Base-by-base conservation (phyloP, 176 grass and related monocot species). In the Tillandsia leiboldiana region DNA sequence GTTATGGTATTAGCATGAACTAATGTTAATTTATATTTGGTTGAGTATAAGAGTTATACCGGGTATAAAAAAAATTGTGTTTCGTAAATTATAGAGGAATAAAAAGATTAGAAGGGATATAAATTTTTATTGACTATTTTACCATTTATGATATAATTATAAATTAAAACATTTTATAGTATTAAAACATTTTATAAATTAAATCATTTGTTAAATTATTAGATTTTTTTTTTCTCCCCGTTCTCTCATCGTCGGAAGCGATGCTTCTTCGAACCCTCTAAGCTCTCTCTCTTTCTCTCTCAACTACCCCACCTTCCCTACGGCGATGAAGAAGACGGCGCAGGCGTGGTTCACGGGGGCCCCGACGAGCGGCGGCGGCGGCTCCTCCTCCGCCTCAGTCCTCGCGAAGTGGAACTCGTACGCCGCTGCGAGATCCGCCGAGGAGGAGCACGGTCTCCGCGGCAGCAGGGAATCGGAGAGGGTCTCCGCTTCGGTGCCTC, bases 391-490 rank as follows among this genome's bases (percentile, higher is more conserved):
- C 3, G 15, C 83, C 11, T 83, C 78, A 77, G 47, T 91, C 88
- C 86, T 92, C 57, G 89, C 93, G n/a, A 89, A 97, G 5, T 97
- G 93, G 89, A 97, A 97, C 74, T 97, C 89, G 53, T 97, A 92
- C 86, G 89, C 93, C 13, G 89, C 93, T 23, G 74, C 89, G 61
- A 90, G 84, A 78, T 87, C 93, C 71, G 71, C 74, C 2, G 91
- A 88, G 67, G 93, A 84, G 53, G 81, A 73, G 22, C 20, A 20
- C 20, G 20, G 20, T 20, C 20, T 20, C 20, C 20, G 20, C 20
- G 20, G 20, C 20, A 20, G 20, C 20, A 20, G 20, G 20, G 0
- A 20, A 20, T 0, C 20, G 20, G 20, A 20, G 79, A 29, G 11
- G 81, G 72, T 47, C 67, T 80, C 48, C 85, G 81, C 73, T 89